Evolutionary conservation across 805 yeast genomes (phyloP).

Genomic region (Metschnikowia noctiluminum): DNA sequence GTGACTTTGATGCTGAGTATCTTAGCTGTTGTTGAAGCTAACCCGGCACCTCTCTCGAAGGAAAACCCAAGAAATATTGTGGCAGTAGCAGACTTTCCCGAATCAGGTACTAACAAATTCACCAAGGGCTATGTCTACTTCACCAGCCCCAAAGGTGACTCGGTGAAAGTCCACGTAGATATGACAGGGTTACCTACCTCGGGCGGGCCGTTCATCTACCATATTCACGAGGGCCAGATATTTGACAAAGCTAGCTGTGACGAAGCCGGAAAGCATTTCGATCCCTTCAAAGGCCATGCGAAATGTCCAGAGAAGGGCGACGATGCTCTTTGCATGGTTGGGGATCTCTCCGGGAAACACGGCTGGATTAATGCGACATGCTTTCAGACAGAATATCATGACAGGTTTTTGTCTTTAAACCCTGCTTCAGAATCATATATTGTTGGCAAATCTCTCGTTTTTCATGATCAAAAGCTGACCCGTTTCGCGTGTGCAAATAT

Average conservation of each 20-base stretch:
- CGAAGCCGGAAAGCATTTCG: constrained; percentile 53
- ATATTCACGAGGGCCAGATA: constrained; percentile 59
- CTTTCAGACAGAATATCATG: constrained; percentile 59
- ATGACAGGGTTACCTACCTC: constrained; percentile 63
- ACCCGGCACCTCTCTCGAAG: constrained; percentile 48
- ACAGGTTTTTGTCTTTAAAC: constrained; percentile 63
- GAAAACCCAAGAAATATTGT: constrained; percentile 49
- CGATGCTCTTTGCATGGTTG: constrained; percentile 63
- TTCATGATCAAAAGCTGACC: constrained; percentile 13
- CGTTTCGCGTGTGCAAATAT: constrained; percentile 20
- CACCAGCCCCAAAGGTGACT: constrained; percentile 56
- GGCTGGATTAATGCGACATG: constrained; percentile 71
- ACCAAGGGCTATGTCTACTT: constrained; percentile 45
- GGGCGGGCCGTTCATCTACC: constrained; percentile 69
- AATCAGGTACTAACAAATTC: constrained; percentile 12
- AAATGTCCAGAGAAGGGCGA: constrained; percentile 49
- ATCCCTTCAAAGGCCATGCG: constrained; percentile 56
- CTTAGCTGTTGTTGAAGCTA: constrained; percentile 22
- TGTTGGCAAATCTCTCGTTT: constrained; percentile 48
- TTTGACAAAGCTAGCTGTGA: constrained; percentile 50
- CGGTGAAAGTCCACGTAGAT: constrained; percentile 65
- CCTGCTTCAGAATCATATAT: constrained; percentile 53
- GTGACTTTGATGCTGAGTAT: constrained; percentile 1
- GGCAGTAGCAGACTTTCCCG: constrained; percentile 56
- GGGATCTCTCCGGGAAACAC: constrained; percentile 77